Evolutionary conservation across 352 stramenopile genomes (phyloP).

Genomic region (Pythium sukuiense): DNA sequence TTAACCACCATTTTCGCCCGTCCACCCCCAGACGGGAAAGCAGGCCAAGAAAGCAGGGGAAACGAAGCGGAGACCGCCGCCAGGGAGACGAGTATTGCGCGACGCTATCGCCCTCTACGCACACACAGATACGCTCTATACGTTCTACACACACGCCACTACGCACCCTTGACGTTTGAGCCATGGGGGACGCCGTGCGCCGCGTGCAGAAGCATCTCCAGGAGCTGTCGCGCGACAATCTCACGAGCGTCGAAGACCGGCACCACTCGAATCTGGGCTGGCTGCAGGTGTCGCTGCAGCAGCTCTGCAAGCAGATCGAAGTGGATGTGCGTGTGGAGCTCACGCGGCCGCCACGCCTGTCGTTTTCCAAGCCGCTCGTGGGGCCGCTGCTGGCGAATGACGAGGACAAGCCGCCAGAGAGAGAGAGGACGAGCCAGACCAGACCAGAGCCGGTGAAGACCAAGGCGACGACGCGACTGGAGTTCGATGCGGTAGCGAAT

Average conservation of each 20-base stretch:
- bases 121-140: not conserved
- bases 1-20: conserved; percentile 23
- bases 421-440: not conserved
- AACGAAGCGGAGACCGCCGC: conserved; percentile 15
- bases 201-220: conserved; percentile 59
- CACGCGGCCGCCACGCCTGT: conserved; percentile 26
- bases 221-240: conserved; percentile 53
- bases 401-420: not conserved
- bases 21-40: conserved; percentile 13
- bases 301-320: conserved; percentile 53
- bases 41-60: not conserved
- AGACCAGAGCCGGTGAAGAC: conserved; percentile 12
- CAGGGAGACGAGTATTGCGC: conserved; percentile 7
- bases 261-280: conserved; percentile 46
- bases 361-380: conserved; percentile 24
- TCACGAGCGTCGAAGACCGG: conserved; percentile 42
- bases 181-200: conserved; percentile 69
- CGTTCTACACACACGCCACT: not conserved
- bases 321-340: conserved; percentile 45
- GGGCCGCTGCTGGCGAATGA: conserved; percentile 10
- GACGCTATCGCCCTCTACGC: conserved; percentile 4
- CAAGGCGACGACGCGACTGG: conserved; percentile 12
- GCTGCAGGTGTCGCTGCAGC: conserved; percentile 52
- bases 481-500: conserved; percentile 15
- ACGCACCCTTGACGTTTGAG: not conserved